These are phyloP conservation scores for Spathaspora sp. DNA, from an alignment of 1,139 yeast species.

Conservation along the genomic window DNA sequence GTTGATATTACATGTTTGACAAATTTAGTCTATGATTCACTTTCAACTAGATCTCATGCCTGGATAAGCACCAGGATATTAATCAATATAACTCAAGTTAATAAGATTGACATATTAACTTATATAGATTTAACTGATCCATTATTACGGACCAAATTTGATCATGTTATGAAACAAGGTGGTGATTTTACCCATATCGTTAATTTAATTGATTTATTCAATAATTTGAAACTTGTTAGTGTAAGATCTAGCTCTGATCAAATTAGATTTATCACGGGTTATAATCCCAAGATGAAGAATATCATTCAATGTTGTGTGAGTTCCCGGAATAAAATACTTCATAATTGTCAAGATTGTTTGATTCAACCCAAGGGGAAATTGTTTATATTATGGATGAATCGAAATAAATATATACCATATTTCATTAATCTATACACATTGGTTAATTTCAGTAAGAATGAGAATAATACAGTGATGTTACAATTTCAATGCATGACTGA, in stretches of 20 bases:
- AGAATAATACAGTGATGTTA: slow-evolving; percentile 10
- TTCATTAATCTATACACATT: slow-evolving; percentile 15
- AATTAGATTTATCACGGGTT: slow-evolving; percentile 13
- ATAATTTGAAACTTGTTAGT: slow-evolving; percentile 3
- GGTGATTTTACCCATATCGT: slow-evolving; percentile 14
- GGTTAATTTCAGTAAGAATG: slow-evolving; percentile 10
- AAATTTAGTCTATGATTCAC: background rate
- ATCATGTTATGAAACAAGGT: slow-evolving; percentile 9
- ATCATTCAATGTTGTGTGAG: slow-evolving; percentile 12
- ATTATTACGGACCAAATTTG: slow-evolving; percentile 7
- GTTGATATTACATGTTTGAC: background rate
- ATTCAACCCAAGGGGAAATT: slow-evolving; percentile 16
- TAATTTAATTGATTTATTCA: slow-evolving; percentile 10
- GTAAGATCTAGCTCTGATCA: slow-evolving; percentile 4
- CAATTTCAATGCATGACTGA: slow-evolving; percentile 9
- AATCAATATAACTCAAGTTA: background rate
- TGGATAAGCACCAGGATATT: slow-evolving; percentile 4
- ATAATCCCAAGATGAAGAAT: slow-evolving; percentile 16
- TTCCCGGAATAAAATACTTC: slow-evolving; percentile 6
- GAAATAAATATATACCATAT: slow-evolving; percentile 8
- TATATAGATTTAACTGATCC: background rate
- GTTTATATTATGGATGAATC: slow-evolving; percentile 16
- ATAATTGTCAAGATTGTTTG: slow-evolving; percentile 9
- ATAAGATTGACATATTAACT: background rate
- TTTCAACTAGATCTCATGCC: background rate